Conservation (phyloP, 371 early-diverging fungal species). For the Conidiobolus incongruus region DNA sequence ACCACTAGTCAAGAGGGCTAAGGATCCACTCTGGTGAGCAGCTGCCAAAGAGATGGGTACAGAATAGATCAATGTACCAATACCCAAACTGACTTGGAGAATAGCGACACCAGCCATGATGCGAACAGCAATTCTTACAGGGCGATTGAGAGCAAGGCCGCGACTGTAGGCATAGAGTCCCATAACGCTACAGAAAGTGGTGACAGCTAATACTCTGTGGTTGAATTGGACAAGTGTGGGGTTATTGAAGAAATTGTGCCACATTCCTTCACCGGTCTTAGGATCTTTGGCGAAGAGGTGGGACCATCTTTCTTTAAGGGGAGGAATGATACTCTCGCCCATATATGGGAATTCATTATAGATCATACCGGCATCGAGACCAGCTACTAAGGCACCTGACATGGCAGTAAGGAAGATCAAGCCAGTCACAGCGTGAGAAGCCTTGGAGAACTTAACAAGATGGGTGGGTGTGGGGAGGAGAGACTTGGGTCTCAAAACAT, state of each 20-base stretch:
- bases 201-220: constrained; percentile 72
- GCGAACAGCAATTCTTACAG: constrained; percentile 38
- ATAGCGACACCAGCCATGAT: constrained; percentile 45
- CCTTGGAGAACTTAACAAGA: too few species aligned
- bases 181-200: constrained; percentile 45
- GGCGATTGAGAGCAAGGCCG: constrained; percentile 39
- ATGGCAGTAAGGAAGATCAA: constrained; percentile 73
- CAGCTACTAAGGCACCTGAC: constrained; percentile 87
- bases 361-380: constrained; percentile 87
- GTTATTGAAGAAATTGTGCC: constrained; percentile 80
- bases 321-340: constrained; percentile 54
- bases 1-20: constrained; percentile 57
- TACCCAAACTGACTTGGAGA: constrained; percentile 70
- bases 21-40: constrained; percentile 85
- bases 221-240: constrained; percentile 86
- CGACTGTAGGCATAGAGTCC: constrained; percentile 52
- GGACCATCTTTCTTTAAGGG: constrained; percentile 43
- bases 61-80: constrained; percentile 72
- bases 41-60: constrained; percentile 87
- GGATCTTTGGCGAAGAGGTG: constrained; percentile 15
- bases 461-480: background rate
- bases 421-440: constrained; percentile 30
- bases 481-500: too few species aligned
- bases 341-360: constrained; percentile 89
- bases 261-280: constrained; percentile 10